Percentiles rank a stretch among this genome's conserved stretches.
Evolutionary conservation across 371 early-diverging fungal species (phyloP).

Genomic region (Mucor indicus): DNA sequence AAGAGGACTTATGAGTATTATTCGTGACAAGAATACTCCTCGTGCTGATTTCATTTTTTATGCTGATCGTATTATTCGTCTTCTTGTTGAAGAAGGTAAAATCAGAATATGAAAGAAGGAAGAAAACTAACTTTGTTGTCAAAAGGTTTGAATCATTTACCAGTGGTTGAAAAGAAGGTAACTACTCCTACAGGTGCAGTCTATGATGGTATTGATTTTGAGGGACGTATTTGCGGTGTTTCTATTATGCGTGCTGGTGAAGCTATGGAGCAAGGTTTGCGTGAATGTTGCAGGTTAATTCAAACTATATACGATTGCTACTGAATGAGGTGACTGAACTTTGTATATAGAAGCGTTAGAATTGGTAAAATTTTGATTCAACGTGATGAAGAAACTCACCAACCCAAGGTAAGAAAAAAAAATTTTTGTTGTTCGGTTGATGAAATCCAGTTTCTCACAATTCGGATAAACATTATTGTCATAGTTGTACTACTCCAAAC

Average conservation of each 20-base stretch:
- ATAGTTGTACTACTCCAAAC: slow-evolving; percentile 86
- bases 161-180: slow-evolving; percentile 77
- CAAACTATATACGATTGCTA: too few relatives aligned
- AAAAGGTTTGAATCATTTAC: slow-evolving; percentile 83
- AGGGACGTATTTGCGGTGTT: slow-evolving; percentile 92
- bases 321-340: too few relatives aligned
- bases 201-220: slow-evolving; percentile 76
- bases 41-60: slow-evolving; percentile 93
- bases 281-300: slow-evolving; percentile 80
- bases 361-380: slow-evolving; percentile 96
- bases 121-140: neutral
- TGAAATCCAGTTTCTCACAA: too few relatives aligned
- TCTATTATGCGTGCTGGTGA: slow-evolving; percentile 96
- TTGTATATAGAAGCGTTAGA: slow-evolving; percentile 69
- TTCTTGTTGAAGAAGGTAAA: slow-evolving; percentile 86
- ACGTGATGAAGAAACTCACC: slow-evolving; percentile 90
- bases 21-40: slow-evolving; percentile 74
- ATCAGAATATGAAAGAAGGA: neutral
- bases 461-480: too few relatives aligned
- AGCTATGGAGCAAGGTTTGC: slow-evolving; percentile 89
- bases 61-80: slow-evolving; percentile 88
- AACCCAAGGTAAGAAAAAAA: slow-evolving; percentile 61
- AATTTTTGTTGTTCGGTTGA: slow-evolving; percentile 1
- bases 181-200: slow-evolving; percentile 73
- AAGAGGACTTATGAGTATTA: slow-evolving; percentile 81